Evolutionary conservation across 345 rosid species (phyloP).

Genomic region (Durio zibethinus): DNA sequence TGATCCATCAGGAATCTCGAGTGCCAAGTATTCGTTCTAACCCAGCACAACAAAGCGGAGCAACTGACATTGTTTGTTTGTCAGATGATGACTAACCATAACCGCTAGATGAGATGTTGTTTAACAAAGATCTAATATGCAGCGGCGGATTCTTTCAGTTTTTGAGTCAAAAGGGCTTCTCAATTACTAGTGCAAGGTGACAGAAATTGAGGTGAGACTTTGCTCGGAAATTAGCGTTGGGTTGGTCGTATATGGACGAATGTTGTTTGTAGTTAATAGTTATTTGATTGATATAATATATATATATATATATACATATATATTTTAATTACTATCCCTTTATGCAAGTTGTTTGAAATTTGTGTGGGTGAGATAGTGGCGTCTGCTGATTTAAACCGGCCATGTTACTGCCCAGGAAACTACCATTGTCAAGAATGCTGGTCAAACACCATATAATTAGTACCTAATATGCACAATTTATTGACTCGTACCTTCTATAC

Average conservation of each 20-base stretch:
- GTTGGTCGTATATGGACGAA: neutral
- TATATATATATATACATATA: no score
- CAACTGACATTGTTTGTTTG: slow-evolving; percentile 42
- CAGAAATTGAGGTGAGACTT: neutral
- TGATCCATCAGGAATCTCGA: slow-evolving; percentile 14
- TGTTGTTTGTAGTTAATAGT: neutral
- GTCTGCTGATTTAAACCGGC: neutral
- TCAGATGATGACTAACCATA: slow-evolving; percentile 55
- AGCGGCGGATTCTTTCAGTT: neutral
- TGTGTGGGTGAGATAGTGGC: neutral
- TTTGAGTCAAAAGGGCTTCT: neutral
- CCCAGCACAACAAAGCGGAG: slow-evolving; percentile 4
- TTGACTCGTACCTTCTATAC: no score
- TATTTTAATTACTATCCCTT: no score
- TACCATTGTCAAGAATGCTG: no score
- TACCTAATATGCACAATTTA: no score
- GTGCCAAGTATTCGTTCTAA: neutral
- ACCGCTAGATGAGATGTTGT: neutral
- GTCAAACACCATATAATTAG: no score
- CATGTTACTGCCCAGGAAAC: no score
- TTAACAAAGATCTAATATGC: neutral
- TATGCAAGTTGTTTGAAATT: neutral
- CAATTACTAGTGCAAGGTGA: neutral
- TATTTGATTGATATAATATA: neutral
- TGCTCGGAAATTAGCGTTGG: neutral